Evolutionary conservation across 148 eudicot species (phyloP).

Genomic region (Rhododendron vialii): DNA sequence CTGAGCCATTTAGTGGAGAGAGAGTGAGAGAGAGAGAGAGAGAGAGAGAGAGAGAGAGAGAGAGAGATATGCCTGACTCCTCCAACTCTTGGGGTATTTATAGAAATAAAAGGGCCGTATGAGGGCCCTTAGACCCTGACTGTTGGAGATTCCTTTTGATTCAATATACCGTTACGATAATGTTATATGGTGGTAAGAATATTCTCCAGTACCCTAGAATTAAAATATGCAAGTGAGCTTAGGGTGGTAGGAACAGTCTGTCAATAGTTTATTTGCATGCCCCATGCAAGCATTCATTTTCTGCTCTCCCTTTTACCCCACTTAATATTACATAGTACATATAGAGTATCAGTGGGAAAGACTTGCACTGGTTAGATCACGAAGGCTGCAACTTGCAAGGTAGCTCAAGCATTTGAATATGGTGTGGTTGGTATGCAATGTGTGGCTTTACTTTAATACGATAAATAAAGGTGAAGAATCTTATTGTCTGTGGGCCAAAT

Average conservation of each 20-base stretch:
- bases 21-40: conserved; percentile 13
- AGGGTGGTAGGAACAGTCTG: background rate
- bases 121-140: conserved; percentile 12
- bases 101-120: conserved; percentile 25
- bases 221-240: no score
- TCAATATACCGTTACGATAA: background rate
- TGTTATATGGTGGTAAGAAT: background rate
- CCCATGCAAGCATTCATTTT: conserved; percentile 4
- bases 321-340: background rate
- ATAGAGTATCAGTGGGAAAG: background rate
- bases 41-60: background rate
- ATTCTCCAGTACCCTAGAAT: background rate
- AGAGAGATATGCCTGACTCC: conserved; percentile 16
- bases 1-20: conserved; percentile 29
- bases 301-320: background rate
- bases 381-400: background rate
- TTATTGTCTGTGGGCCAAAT: background rate
- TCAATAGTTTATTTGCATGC: conserved; percentile 3
- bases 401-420: background rate
- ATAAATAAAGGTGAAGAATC: background rate
- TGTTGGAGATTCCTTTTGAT: conserved; percentile 28
- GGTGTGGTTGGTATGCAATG: conserved; percentile 9
- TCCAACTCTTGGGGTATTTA: conserved; percentile 25
- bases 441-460: background rate
- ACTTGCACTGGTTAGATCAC: background rate